Evolutionary conservation across 805 yeast species (phyloP), one percentile per base, ranked within the genome.

Genomic region (Ogataea saltuana): DNA sequence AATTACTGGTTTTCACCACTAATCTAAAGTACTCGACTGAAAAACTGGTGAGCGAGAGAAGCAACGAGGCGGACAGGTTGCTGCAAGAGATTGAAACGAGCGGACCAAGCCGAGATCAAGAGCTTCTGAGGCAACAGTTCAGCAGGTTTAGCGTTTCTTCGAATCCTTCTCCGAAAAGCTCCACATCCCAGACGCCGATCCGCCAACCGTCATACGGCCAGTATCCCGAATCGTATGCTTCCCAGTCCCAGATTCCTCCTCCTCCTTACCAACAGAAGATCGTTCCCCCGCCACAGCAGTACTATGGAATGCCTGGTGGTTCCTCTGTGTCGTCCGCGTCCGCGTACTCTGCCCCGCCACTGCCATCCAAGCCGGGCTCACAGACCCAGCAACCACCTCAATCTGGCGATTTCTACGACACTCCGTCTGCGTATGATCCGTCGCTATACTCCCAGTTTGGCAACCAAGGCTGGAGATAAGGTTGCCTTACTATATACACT

Each of bases 401-500:
- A 28, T 17, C 45, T 6, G 40, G 45, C 7, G 72, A 74, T 19
- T 73, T 75, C 46, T 77, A 76, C 49, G 67, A 67, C 33, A 74
- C 70, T 4, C 79, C 81, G 1, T 71, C 81, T 2, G 76, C 72
- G 3, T 77, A 69, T 54, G 73, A 75, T 56, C 72, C 75, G 5
- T 60, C 70, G 38, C 53, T 76, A 61, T 75, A 76, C 49, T 66
- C 75, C 10, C 56, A 53, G 39, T 64, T 61, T 48, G 57, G 59
- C 30, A 49, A 40, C 20, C 54, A 45, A 29, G 42, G 44, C 16
- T 46, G 46, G 45, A 29, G 28, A 23, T 34, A 31, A 35, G 26
- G 22, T 6, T 25, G n/a, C n/a, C 4, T 25, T 25, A 13, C 28
- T 25, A 25, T 13, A 25, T 25, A 25, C 28, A 10, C n/a, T n/a